phyloP scores from a whole-genome alignment of 2,329 filamentous ascomycete genomes.

The Trichoderma harzianum region DNA sequence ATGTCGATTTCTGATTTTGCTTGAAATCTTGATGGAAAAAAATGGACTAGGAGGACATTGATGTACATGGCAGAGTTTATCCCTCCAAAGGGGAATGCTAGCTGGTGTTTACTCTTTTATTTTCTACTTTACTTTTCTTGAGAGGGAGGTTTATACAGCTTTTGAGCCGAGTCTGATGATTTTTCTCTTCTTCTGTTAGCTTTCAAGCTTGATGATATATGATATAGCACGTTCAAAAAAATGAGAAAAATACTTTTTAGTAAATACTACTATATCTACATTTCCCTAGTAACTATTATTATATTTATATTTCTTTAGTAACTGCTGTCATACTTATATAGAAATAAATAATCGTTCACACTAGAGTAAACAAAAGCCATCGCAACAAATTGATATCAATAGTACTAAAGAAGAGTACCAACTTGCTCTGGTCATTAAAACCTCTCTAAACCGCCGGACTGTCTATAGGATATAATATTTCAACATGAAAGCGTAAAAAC shows the following conservation, averaged over 20 bases:
- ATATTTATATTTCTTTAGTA: too few relatives aligned
- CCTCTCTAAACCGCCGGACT: background rate
- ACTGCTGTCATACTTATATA: too few relatives aligned
- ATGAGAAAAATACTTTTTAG: background rate
- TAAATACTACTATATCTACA: too few relatives aligned
- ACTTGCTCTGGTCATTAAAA: background rate
- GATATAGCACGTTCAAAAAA: background rate
- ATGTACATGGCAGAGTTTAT: constrained; percentile 6
- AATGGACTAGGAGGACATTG: background rate
- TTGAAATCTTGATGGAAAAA: background rate
- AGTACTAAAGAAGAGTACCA: background rate
- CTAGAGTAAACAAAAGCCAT: background rate
- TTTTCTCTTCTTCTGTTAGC: background rate
- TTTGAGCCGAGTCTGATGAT: background rate
- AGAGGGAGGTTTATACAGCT: background rate
- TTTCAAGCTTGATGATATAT: background rate
- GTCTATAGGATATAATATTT: constrained; percentile 5
- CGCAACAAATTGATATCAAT: background rate
- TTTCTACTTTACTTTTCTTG: background rate
- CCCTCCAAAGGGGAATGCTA: background rate
- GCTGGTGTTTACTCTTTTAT: background rate
- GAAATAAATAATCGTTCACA: background rate
- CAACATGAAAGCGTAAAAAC: constrained; percentile 10
- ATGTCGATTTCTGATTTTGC: background rate
- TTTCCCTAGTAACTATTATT: too few relatives aligned